Evolutionary conservation across 768 basidiomycete genomes (phyloP).

Genomic region (Naematelia aurantialba): DNA sequence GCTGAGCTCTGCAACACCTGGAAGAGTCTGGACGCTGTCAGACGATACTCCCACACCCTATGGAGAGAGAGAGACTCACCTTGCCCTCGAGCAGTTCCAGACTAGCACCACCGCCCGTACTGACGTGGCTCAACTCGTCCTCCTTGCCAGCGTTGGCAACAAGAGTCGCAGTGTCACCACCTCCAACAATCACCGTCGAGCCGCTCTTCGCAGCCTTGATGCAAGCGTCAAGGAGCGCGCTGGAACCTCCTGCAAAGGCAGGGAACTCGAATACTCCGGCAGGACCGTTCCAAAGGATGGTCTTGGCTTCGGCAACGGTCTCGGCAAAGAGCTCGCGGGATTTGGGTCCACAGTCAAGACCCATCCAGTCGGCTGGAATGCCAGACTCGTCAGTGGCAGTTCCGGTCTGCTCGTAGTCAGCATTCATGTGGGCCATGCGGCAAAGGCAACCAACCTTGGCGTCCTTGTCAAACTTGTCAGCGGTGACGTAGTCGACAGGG

Average conservation of each 20-base stretch:
- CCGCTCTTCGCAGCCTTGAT: slow-evolving; percentile 82
- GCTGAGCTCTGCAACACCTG: slow-evolving; percentile 86
- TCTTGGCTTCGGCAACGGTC: slow-evolving; percentile 82
- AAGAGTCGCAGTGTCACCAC: slow-evolving; percentile 69
- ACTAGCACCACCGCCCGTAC: slow-evolving; percentile 70
- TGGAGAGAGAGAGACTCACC: slow-evolving; percentile 54
- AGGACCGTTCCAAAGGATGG: slow-evolving; percentile 91
- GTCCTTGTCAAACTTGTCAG: slow-evolving; percentile 91
- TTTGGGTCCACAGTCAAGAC: slow-evolving; percentile 85
- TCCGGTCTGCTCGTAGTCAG: slow-evolving; percentile 9
- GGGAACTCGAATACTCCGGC: slow-evolving; percentile 98
- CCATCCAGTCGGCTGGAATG: slow-evolving; percentile 91
- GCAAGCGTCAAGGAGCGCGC: slow-evolving; percentile 74
- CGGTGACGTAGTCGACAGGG: slow-evolving; percentile 90
- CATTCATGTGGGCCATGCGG: neutral
- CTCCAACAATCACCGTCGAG: slow-evolving; percentile 89
- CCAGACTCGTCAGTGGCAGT: slow-evolving; percentile 73
- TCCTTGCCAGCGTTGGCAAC: slow-evolving; percentile 82
- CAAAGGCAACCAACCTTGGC: slow-evolving; percentile 60
- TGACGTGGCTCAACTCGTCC: slow-evolving; percentile 88
- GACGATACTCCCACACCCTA: neutral
- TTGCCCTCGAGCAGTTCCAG: slow-evolving; percentile 97
- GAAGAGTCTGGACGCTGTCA: slow-evolving; percentile 60
- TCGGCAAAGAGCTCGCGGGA: slow-evolving; percentile 72
- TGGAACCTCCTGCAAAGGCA: slow-evolving; percentile 80